Conservation (phyloP, 768 basidiomycete genomes). For the Chalciporus chontae region DNA sequence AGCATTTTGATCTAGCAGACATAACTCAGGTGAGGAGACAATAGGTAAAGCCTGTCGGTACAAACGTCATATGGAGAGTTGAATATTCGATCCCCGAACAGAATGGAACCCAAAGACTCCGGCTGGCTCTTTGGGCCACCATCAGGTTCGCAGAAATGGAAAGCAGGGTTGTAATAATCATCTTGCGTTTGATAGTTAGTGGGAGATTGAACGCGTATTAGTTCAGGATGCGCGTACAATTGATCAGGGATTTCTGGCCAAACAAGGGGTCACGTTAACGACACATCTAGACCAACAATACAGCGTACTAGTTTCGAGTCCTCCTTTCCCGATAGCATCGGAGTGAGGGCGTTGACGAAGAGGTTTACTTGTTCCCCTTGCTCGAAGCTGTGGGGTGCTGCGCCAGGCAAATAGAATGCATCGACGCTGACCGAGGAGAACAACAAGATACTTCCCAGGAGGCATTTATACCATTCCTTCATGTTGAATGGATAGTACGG, state of each 20-base stretch:
- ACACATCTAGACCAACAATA: not conserved
- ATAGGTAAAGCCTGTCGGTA: constrained; percentile 5
- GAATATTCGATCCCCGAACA: constrained; percentile 97
- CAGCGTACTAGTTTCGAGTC: constrained; percentile 69
- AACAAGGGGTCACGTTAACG: constrained; percentile 4
- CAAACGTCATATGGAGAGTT: constrained; percentile 84
- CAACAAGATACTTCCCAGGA: constrained; percentile 18
- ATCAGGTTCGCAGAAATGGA: constrained; percentile 82
- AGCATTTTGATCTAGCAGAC: constrained; percentile 74
- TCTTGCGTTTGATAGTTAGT: constrained; percentile 42
- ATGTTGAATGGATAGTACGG: constrained; percentile 13
- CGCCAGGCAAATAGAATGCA: constrained; percentile 90
- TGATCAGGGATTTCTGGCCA: constrained; percentile 82
- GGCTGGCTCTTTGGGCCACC: constrained; percentile 72
- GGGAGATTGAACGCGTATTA: not conserved
- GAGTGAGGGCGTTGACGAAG: constrained; percentile 86
- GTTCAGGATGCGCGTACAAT: constrained; percentile 47
- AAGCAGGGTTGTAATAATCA: constrained; percentile 87
- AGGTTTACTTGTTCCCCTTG: constrained; percentile 72
- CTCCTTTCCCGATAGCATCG: constrained; percentile 67
- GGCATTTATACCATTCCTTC: constrained; percentile 13
- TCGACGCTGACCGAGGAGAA: constrained; percentile 22
- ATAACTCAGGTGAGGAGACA: constrained; percentile 6
- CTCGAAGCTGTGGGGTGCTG: constrained; percentile 82
- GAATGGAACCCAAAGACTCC: constrained; percentile 85